These are phyloP conservation scores for Cyclotella baltica DNA, from an alignment of 108 stramenopile genomes.

Conservation along the genomic window DNA sequence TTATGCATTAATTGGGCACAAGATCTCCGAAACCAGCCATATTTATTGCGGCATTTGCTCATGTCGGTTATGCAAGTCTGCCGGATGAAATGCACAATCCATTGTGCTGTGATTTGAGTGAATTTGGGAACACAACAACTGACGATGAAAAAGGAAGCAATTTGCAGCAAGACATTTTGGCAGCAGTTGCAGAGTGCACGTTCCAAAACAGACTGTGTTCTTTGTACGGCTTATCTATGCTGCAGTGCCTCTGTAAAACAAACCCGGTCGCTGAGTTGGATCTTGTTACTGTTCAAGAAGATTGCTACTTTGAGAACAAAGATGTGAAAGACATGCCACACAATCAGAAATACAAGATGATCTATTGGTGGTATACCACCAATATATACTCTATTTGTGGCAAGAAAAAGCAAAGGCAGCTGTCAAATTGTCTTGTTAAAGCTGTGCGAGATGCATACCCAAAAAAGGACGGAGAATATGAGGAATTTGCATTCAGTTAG, in stretches of 20 bases:
- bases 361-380: conserved; percentile 34
- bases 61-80: too few relatives aligned
- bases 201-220: conserved; percentile 5
- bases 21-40: too few relatives aligned
- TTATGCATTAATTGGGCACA: too few relatives aligned
- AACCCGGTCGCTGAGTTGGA: neutral
- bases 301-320: conserved; percentile 3
- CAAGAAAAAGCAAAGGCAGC: conserved; percentile 8
- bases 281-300: neutral
- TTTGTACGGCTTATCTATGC: conserved; percentile 1
- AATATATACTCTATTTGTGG: conserved; percentile 24
- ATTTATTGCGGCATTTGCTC: too few relatives aligned
- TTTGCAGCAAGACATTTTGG: too few relatives aligned
- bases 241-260: neutral
- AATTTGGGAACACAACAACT: too few relatives aligned
- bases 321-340: neutral
- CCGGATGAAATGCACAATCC: too few relatives aligned
- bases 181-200: too few relatives aligned
- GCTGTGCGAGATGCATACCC: conserved; percentile 3
- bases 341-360: conserved; percentile 2
- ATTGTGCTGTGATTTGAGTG: too few relatives aligned
- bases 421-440: conserved; percentile 14
- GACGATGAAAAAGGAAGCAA: too few relatives aligned
- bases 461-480: neutral
- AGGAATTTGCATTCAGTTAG: neutral